phyloP scores from a whole-genome alignment of 2,329 filamentous ascomycete species.

The Cladosporium phlei region DNA sequence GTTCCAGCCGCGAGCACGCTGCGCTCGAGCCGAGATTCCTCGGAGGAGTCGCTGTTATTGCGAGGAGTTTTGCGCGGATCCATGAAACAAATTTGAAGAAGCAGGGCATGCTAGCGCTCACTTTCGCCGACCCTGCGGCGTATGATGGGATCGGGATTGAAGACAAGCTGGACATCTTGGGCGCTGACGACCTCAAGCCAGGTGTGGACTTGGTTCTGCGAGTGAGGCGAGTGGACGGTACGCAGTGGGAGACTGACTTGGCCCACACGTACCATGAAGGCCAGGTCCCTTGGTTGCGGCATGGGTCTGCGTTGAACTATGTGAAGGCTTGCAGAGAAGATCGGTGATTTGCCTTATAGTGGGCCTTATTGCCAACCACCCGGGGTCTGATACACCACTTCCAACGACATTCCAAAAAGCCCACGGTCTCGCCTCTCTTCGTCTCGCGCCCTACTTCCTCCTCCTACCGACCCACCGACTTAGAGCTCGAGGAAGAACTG shows the following conservation, averaged over 20 bases:
- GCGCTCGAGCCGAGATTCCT: slow-evolving; percentile 96
- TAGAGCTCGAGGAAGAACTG: no score
- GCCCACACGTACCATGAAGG: slow-evolving; percentile 96
- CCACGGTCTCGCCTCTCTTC: no score
- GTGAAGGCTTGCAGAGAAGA: slow-evolving; percentile 55
- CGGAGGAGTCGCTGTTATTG: slow-evolving; percentile 94
- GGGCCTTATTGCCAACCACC: no score
- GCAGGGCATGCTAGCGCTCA: slow-evolving; percentile 99
- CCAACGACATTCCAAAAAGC: no score
- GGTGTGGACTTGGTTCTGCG: slow-evolving; percentile 87
- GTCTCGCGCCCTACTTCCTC: no score
- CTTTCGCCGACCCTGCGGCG: slow-evolving; percentile 87
- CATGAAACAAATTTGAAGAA: slow-evolving; percentile 99
- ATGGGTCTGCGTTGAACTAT: slow-evolving; percentile 93
- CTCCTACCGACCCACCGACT: no score
- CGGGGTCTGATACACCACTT: no score
- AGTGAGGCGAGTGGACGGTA: slow-evolving; percentile 78
- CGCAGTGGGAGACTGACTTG: slow-evolving; percentile 75
- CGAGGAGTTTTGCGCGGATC: slow-evolving; percentile 93
- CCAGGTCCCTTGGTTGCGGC: slow-evolving; percentile 99
- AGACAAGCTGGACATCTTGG: slow-evolving; percentile 84
- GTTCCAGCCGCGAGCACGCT: slow-evolving; percentile 94
- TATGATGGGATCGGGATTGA: slow-evolving; percentile 95
- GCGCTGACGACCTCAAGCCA: slow-evolving; percentile 75
- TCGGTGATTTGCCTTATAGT: no score